Base-by-base conservation (phyloP, 352 stramenopile species). In the Achlya hypogyna region DNA sequence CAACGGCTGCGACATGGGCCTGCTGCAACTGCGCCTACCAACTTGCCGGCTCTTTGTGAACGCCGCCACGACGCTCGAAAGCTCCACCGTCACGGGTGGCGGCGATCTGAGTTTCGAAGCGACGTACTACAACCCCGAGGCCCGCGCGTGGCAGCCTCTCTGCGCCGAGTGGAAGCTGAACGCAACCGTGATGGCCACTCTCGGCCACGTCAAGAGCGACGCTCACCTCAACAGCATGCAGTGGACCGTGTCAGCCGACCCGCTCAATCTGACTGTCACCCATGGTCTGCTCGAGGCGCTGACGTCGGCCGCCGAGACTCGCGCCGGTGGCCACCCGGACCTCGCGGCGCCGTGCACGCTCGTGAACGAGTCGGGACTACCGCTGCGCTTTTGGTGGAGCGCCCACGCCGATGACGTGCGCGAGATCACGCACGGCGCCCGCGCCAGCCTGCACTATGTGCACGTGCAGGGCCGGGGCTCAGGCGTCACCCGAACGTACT, bases 61-160 rank as follows among this genome's bases (percentile, higher is more conserved):
- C 62, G 72, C 84, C 18, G 91, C 77, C 18, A 89, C 78, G 20
- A 76, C 75, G 14, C 73, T 91, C 40, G 60, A 67, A 10, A 34
- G n/a, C 12, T 49, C 51, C 5, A 60, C 60, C 23, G 51, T 49
- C 22, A 91, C 85, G 40, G 85, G 85, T 49, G 81, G 83, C 23
- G 83, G 83, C 2, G 78, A 72, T 25, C 68, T 93, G 14, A 74
- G 85, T 0, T 78, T 84, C 28, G 63, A 87, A 35, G 76, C 88
- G 42, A 83, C 82, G 12, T 92, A 93, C 59, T 92, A 91, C 58
- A 93, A 91, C 52, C 85, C 85, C 16, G 81, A 92, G 32, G 89
- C 81, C 29, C 81, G 85, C 16, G 74, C 84, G 45, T 93, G 85
- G 85, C 85, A 93, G 51, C 79, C 83, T 20, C 84, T 93, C 80